Base-by-base conservation (phyloP, 768 basidiomycete genomes). In the Hirschioporus abietinus region DNA sequence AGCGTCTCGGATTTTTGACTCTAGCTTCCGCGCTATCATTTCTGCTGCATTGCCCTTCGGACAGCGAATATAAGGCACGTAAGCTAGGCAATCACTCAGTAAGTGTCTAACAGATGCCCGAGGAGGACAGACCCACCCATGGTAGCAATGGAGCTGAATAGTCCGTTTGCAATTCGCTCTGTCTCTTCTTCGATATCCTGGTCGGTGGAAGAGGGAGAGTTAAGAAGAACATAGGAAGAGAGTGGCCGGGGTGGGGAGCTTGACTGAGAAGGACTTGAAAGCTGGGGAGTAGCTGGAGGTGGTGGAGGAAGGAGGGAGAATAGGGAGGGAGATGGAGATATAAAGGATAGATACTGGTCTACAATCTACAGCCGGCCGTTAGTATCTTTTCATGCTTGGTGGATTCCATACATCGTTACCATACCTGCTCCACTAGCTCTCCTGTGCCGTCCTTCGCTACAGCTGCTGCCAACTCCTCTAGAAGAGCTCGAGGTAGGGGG, bases 11-110 rank as follows among this genome's bases (percentile, higher is more conserved):
- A 99, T 90, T 77, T 93, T 94, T 17, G 87, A 84, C 72, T 99
- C 97, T 12, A 99, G 82, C 75, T 93, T 97, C 78, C 95, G 91
- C 9, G 96, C 96, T n/a, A 99, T 89, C 96, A 98, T 97, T 77
- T 99, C 97, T 23, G 96, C 97, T 5, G 97, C 97, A 76, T 99
- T 98, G 0, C 96, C 96, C 76, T 90, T 82, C 24, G 97, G 97
- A 66, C 92, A 90, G 35, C 97, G 90, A 67, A 99, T 98, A 74
- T 95, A 91, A 10, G 97, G 97, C 24, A 96, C 91, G 71, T 93
- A 91, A 1, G 92, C 95, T 95, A 65, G 64, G 58, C 26, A n/a
- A 35, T 63, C 35, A 63, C 12, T 63, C 66, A 26, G 62, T 30
- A 7, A 63, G 63, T 63, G 52, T 67, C 7, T 2, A 23, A 26